A percentile compares a stretch with the other conserved stretches of the same genome.
phyloP scores from a whole-genome alignment of 495 filamentous ascomycete species.

The Sporormia fimetaria region DNA sequence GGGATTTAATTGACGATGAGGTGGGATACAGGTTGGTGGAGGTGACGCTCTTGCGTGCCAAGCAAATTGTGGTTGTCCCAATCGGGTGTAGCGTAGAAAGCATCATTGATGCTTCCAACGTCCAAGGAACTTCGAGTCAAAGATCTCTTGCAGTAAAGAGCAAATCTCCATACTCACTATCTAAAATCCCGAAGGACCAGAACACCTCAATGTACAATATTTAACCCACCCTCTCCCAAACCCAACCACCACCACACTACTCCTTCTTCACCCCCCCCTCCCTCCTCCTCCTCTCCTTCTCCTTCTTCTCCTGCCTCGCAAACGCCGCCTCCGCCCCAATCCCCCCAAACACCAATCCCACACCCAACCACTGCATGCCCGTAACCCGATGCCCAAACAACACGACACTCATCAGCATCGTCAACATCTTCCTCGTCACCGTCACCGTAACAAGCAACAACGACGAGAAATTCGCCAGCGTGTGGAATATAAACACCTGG shows the following conservation, averaged over 20 bases:
- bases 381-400: conserved; percentile 84
- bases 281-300: conserved; percentile 43
- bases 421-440: conserved; percentile 96
- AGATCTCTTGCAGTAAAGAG: no score
- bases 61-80: no score
- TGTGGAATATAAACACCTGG: conserved; percentile 97
- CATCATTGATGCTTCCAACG: no score
- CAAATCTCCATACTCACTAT: no score
- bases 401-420: conserved; percentile 91
- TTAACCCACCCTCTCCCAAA: neutral
- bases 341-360: conserved; percentile 86
- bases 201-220: no score
- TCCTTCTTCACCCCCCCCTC: conserved; percentile 11
- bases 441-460: conserved; percentile 91
- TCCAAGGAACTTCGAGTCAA: no score
- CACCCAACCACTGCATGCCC: conserved; percentile 81
- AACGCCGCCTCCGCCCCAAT: conserved; percentile 84
- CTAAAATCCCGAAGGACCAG: no score
- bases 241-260: conserved; percentile 2
- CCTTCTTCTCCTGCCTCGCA: conserved; percentile 66
- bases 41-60: no score
- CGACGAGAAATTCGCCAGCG: conserved; percentile 79
- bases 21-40: no score
- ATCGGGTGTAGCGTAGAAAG: no score
- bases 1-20: no score